A percentile compares a stretch with the other conserved stretches of the same genome.
phyloP scores from a whole-genome alignment of 169 alveolate species.

The Eimeria necatrix region DNA sequence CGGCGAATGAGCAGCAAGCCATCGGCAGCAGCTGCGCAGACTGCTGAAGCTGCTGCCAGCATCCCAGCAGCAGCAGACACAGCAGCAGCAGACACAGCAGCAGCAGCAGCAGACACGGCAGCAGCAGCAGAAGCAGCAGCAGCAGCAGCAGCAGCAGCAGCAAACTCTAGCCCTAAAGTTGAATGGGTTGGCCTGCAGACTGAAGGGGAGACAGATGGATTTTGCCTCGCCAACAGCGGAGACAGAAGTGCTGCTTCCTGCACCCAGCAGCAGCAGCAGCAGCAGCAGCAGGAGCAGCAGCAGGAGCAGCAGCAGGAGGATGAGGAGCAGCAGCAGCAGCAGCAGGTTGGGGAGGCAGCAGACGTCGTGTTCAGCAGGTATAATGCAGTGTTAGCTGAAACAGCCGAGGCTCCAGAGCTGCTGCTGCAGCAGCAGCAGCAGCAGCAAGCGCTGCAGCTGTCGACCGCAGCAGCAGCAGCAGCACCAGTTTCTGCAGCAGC shows the following conservation, averaged over 20 bases:
- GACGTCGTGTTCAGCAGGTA: no score
- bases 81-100: no score
- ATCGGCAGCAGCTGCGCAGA: neutral
- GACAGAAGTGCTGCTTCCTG: neutral
- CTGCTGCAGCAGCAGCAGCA: constrained; percentile 68
- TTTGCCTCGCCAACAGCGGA: neutral
- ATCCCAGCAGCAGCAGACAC: neutral
- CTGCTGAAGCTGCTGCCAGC: neutral
- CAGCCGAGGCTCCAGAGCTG: neutral
- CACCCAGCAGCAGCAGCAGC: neutral
- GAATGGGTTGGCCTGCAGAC: neutral
- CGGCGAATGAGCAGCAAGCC: neutral
- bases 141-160: neutral
- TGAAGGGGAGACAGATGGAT: neutral
- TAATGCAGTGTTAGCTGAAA: neutral
- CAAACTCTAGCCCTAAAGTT: neutral
- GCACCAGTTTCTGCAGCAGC: no score
- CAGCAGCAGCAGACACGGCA: neutral
- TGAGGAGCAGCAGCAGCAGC: no score
- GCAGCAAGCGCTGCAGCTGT: constrained; percentile 66
- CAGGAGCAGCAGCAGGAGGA: no score
- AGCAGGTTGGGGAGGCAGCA: no score
- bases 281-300: no score
- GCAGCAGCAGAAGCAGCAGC: neutral
- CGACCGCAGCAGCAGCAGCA: no score